Evolutionary conservation across 768 basidiomycete species (phyloP), one percentile per base, ranked within the genome.

Genomic region (Tephrocybe rancida): DNA sequence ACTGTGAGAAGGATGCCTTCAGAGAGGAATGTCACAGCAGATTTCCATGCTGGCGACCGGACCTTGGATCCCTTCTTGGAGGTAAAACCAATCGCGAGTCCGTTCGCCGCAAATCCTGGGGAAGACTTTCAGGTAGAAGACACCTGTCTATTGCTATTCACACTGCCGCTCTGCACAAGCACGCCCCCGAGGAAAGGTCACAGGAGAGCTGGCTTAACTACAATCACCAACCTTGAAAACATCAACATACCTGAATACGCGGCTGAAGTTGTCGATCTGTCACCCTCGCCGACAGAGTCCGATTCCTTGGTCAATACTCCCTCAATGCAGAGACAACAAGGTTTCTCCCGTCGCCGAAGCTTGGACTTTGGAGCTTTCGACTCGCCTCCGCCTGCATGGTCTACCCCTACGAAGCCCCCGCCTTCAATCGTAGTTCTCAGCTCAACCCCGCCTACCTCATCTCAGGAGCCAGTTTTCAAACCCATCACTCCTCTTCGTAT

Each of bases 401-500:
- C 39, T 16, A 52, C 43, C n/a, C 50, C 49, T 7, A 34, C 25
- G 16, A 50, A 34, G 42, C 25, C 21, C 38, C 22, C 25, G 11
- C 44, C 48, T 6, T 57, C 55, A 10, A 37, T 49, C 18, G 13
- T 50, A 11, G 43, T 54, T 13, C 39, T 35, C 32, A 45, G 21
- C 24, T 54, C 55, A 16, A 44, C 53, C 9, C 47, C 47, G n/a
- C 44, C 37, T 41, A 19, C 5, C 30, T 41, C 27, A 10, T 38
- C 55, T 34, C 48, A 27, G 49, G 47, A 32, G 18, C 44, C 27
- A 24, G 37, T n/a, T 1, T 32, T 48, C 26, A 46, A 48, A 4
- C 38, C 47, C 11, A 48, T 55, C 13, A 52, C 46, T 16, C 60
- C 62, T 2, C 58, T 64, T n/a, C 53, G 56, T 16, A 61, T 64